These are phyloP conservation scores for Epithele typhae DNA, from an alignment of 768 basidiomycete genomes.

Conservation along the genomic window DNA sequence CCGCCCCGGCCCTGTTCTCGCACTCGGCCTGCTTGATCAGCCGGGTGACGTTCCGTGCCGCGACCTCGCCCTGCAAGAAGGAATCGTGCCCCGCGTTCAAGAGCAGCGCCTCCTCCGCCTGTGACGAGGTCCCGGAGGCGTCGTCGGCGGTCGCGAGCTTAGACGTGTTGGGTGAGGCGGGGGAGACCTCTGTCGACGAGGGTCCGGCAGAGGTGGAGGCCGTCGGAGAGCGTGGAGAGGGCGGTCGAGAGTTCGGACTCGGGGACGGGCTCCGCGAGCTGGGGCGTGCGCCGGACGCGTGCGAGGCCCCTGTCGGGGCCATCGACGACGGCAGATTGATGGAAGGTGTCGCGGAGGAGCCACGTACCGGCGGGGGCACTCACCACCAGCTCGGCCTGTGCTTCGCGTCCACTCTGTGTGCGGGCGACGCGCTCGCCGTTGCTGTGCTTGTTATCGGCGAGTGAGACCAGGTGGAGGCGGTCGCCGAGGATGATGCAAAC, in stretches of 20 bases:
- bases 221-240: no score
- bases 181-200: no score
- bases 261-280: slow-evolving; percentile 30
- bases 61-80: no score
- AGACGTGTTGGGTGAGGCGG: no score
- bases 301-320: slow-evolving; percentile 35
- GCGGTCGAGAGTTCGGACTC: neutral
- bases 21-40: no score
- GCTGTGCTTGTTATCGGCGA: slow-evolving; percentile 4
- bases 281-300: slow-evolving; percentile 48
- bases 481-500: slow-evolving; percentile 51
- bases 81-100: no score
- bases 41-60: no score
- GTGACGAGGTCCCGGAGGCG: slow-evolving; percentile 9
- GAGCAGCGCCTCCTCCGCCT: no score
- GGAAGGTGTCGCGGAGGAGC: slow-evolving; percentile 31
- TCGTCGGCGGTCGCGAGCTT: neutral
- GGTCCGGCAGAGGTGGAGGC: no score
- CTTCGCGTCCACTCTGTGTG: slow-evolving; percentile 45
- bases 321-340: slow-evolving; percentile 25
- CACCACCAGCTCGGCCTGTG: slow-evolving; percentile 51
- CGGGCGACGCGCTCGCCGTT: slow-evolving; percentile 30
- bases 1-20: no score
- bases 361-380: slow-evolving; percentile 20
- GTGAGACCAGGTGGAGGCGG: slow-evolving; percentile 42